Conservation (phyloP, 1,139 yeast genomes). For the Taphrina sp. region DNA sequence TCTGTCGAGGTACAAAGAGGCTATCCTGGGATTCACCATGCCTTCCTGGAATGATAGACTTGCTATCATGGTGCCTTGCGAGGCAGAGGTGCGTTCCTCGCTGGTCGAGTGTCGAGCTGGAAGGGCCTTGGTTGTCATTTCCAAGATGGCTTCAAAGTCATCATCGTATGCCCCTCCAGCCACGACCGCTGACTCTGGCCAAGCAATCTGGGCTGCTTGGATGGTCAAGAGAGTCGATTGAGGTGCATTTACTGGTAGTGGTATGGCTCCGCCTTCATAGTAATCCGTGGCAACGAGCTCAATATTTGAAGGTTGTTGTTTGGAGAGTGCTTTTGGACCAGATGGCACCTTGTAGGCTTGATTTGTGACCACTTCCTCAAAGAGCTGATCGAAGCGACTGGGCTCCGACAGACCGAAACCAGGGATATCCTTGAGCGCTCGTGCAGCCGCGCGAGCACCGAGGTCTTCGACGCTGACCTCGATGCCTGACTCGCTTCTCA, state of each 20-base stretch:
- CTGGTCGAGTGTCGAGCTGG: neutral
- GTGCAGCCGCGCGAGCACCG: conserved; percentile 30
- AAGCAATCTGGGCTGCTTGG: conserved; percentile 11
- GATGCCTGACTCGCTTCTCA: conserved; percentile 21
- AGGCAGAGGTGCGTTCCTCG: neutral
- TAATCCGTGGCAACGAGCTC: conserved; percentile 15
- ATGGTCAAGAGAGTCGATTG: conserved; percentile 8
- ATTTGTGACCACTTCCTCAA: conserved; percentile 18
- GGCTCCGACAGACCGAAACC: conserved; percentile 21
- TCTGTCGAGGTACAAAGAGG: conserved; percentile 21
- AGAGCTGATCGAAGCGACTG: conserved; percentile 7
- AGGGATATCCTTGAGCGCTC: conserved; percentile 29
- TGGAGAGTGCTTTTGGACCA: conserved; percentile 5
- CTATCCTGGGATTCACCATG: conserved; percentile 8
- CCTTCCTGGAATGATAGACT: conserved; percentile 27
- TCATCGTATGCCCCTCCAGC: neutral
- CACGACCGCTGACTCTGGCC: neutral
- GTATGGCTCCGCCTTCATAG: conserved; percentile 14
- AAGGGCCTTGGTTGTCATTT: conserved; percentile 6
- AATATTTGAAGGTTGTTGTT: neutral
- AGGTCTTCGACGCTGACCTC: conserved; percentile 23
- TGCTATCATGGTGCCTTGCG: conserved; percentile 7
- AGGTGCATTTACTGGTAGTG: conserved; percentile 11
- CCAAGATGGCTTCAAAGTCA: too few relatives aligned
- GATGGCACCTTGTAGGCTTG: neutral